These are phyloP conservation scores for Arachnomyces sp. DNA, from an alignment of 2,329 filamentous ascomycete genomes.

Conservation along the genomic window DNA sequence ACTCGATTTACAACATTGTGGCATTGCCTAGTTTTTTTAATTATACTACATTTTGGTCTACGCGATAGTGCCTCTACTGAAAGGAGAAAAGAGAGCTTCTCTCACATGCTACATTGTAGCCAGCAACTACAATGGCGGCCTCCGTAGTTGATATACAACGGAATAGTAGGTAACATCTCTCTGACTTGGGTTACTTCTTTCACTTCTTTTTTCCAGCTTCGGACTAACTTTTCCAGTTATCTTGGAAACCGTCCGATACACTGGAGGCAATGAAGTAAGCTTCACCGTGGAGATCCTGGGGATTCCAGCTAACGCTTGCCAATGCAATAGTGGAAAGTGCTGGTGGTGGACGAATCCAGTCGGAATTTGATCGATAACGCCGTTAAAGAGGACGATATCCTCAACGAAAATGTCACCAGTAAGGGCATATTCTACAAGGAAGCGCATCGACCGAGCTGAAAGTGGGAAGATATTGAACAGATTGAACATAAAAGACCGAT, in stretches of 20 bases:
- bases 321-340: constrained; percentile 77
- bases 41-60: neutral
- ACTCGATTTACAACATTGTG: neutral
- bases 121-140: constrained; percentile 61
- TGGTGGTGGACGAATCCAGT: constrained; percentile 79
- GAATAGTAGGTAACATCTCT: constrained; percentile 50
- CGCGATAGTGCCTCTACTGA: too few relatives aligned
- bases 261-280: constrained; percentile 71
- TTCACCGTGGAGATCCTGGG: constrained; percentile 18
- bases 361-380: constrained; percentile 84
- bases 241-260: constrained; percentile 64
- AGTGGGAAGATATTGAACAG: constrained; percentile 70
- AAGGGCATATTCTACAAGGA: constrained; percentile 29
- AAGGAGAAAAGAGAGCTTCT: neutral
- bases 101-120: constrained; percentile 23
- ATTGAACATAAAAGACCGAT: constrained; percentile 78
- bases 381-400: constrained; percentile 89
- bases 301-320: constrained; percentile 20
- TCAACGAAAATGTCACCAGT: constrained; percentile 96
- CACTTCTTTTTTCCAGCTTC: neutral
- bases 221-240: constrained; percentile 48
- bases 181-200: neutral
- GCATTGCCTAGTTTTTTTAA: neutral
- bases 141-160: constrained; percentile 82
- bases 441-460: constrained; percentile 6